Conservation (phyloP, 345 rosid species). For the Barbarea vulgaris region DNA sequence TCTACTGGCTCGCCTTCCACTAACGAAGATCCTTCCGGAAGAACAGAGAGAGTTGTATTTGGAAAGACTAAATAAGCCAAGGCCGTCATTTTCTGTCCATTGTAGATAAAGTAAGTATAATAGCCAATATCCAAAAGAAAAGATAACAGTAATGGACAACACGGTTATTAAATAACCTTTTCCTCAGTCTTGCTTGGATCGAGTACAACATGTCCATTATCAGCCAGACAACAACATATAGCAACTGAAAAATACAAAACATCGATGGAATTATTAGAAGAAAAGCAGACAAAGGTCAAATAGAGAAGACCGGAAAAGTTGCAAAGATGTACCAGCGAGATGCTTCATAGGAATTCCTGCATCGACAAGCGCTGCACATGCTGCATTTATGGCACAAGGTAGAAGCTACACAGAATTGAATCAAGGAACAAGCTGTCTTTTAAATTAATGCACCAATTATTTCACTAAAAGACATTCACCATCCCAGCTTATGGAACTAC, state of each 20-base stretch:
- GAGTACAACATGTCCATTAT: constrained; percentile 59
- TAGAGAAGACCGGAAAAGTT: constrained; percentile 9
- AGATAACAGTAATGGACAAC: neutral
- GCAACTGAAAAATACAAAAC: constrained; percentile 60
- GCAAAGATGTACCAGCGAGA: constrained; percentile 65
- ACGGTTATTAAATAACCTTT: constrained; percentile 53
- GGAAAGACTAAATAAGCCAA: constrained; percentile 84
- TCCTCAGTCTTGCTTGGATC: constrained; percentile 92
- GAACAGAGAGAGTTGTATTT: constrained; percentile 62
- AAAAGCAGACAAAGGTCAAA: neutral
- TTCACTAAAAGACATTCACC: neutral
- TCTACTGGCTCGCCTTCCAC: constrained; percentile 63
- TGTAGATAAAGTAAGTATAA: constrained; percentile 14
- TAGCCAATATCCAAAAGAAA: neutral
- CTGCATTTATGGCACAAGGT: constrained; percentile 93
- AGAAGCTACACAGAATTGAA: constrained; percentile 61
- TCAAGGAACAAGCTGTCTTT: constrained; percentile 48
- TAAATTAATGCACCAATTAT: neutral
- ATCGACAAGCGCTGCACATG: constrained; percentile 93
- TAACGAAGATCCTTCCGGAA: constrained; percentile 51
- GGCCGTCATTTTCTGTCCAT: constrained; percentile 75
- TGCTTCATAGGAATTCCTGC: constrained; percentile 96
- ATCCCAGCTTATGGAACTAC: neutral
- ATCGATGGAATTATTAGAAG: constrained; percentile 11
- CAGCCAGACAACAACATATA: constrained; percentile 79